Evolutionary conservation across 176 grass and related monocot species (phyloP).

Genomic region (Carex kokanica): DNA sequence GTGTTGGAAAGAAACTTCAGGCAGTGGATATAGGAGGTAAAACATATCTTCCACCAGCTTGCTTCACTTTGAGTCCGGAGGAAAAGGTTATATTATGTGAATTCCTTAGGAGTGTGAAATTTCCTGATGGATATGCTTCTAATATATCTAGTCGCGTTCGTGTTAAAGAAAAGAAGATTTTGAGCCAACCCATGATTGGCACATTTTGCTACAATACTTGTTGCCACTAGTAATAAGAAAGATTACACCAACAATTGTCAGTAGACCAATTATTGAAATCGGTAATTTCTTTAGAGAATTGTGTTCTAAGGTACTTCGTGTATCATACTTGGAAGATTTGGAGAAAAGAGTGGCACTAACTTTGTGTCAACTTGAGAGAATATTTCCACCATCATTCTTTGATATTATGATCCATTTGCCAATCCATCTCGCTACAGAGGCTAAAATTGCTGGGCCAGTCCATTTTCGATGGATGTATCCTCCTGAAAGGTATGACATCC

Average conservation of each 20-base stretch:
- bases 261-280: constrained; percentile 7
- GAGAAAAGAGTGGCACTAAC: constrained; percentile 5
- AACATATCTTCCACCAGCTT: not conserved
- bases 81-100: not conserved
- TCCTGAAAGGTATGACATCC: constrained; percentile 15
- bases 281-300: constrained; percentile 24
- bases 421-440: constrained; percentile 27
- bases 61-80: not conserved
- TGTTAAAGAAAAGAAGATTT: not conserved
- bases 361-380: constrained; percentile 25
- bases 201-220: constrained; percentile 25
- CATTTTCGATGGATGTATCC: constrained; percentile 42
- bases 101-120: not conserved
- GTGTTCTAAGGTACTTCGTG: constrained; percentile 14
- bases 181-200: constrained; percentile 30
- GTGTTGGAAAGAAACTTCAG: constrained; percentile 13
- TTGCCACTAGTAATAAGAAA: not conserved
- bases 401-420: constrained; percentile 26
- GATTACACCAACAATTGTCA: not conserved
- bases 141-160: constrained; percentile 23
- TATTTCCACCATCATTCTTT: constrained; percentile 21
- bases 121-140: constrained; percentile 19
- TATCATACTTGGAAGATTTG: not conserved
- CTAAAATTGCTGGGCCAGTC: constrained; percentile 13
- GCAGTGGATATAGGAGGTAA: not conserved